Evolutionary conservation across 139 green algal species (phyloP), one percentile per base, ranked within the genome.

Genomic region (Chlamydomonas schloesseri): DNA sequence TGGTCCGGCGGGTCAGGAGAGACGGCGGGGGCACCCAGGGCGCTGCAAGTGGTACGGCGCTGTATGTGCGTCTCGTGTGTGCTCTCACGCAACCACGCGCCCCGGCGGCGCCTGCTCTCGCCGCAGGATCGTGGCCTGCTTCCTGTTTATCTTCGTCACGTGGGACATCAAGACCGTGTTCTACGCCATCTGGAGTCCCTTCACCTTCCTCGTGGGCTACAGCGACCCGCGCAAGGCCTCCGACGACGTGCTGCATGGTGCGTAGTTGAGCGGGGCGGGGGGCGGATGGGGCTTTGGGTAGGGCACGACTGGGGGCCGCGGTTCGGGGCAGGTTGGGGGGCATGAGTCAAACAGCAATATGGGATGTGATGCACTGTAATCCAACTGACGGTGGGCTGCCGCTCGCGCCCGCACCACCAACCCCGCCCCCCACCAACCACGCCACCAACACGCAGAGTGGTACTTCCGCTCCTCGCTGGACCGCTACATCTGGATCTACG

Each of bases 401-500:
- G 10, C 23, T 29, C 57, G 57, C 57, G n/a, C 57, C 4, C 57
- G 23, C 57, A 2, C 21, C 21, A 64, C 67, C 31, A 15, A 11
- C 13, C 17, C 29, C 31, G 29, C n/a, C 65, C 67, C 67, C 26
- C 47, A 11, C 71, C 46, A 34, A 26, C 62, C 9, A 4, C 14
- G 2, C 31, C 31, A 1, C 67, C 50, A 0, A n/a, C n/a, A 2
- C 87, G 70, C 92, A 97, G 95, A 98, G 87, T 98, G 96, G 96
- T 96, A 94, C 83, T 99, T 99, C 92, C 94, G 97, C 65, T 98
- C 96, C 6, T 93, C 89, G 20, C 91, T 99, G 65, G 97, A 99
- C 88, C 90, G 97, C 58, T 99, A 98, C 88, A 89, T 99, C 34
- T 99, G 97, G 97, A 98, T 99, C 73, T 95, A 96, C 67, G 97